Conservation (phyloP, 257 asterid genomes). For the Vinca minor region DNA sequence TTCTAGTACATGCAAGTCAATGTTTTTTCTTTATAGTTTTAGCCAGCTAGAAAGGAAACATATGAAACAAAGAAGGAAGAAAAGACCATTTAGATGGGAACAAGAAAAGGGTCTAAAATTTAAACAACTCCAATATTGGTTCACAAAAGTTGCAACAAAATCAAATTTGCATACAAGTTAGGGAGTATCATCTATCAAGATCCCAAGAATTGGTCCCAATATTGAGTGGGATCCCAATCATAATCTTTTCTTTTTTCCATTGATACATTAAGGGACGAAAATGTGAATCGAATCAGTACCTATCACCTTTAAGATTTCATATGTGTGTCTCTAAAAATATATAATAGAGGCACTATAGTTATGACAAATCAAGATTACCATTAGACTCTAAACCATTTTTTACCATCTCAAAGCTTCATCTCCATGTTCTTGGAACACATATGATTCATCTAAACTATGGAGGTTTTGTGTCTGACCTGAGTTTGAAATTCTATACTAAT, state of each 20-base stretch:
- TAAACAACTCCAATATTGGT: constrained; percentile 11
- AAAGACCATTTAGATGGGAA: constrained; percentile 62
- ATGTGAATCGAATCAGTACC: no score
- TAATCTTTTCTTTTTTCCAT: no score
- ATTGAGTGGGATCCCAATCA: not conserved
- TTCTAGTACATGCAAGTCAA: constrained; percentile 16
- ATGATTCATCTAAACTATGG: not conserved
- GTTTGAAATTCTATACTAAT: no score
- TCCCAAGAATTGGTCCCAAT: constrained; percentile 3
- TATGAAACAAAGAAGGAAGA: constrained; percentile 20
- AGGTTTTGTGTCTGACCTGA: no score
- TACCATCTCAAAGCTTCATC: not conserved
- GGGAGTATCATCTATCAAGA: constrained; percentile 15
- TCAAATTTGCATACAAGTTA: constrained; percentile 3
- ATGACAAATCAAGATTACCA: not conserved
- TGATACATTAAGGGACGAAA: no score
- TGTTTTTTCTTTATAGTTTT: constrained; percentile 19
- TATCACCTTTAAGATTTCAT: not conserved
- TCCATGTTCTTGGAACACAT: not conserved
- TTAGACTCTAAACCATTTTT: not conserved
- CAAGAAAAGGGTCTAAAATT: constrained; percentile 22
- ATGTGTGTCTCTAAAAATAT: not conserved
- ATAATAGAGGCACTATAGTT: not conserved
- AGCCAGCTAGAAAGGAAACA: constrained; percentile 37
- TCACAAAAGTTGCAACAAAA: constrained; percentile 12